phyloP scores from a whole-genome alignment of 1,284 basidiomycete species.

The Coniophora puteana region DNA sequence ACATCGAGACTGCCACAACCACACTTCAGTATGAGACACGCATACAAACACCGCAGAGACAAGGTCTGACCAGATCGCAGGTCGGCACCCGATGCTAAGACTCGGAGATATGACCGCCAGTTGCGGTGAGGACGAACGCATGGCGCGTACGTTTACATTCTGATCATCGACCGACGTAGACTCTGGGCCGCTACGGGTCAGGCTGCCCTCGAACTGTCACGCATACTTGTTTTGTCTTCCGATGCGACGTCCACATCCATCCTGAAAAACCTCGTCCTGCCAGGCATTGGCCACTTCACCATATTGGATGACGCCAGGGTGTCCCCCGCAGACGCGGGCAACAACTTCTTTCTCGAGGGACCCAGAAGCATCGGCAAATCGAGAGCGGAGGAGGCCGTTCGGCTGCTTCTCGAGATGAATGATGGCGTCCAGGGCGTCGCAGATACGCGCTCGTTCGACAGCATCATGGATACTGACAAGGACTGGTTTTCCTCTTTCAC shows the following conservation, averaged over 20 bases:
- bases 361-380: slow-evolving; percentile 73
- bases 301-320: slow-evolving; percentile 71
- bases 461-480: slow-evolving; percentile 54
- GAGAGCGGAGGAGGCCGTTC: slow-evolving; percentile 79
- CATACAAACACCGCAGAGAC: background rate
- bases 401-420: slow-evolving; percentile 84
- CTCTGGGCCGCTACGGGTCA: slow-evolving; percentile 96
- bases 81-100: slow-evolving; percentile 74
- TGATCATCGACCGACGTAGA: slow-evolving; percentile 35
- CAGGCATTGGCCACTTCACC: slow-evolving; percentile 90
- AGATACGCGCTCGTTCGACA: slow-evolving; percentile 52
- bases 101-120: slow-evolving; percentile 89
- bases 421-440: slow-evolving; percentile 77
- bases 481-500: slow-evolving; percentile 60
- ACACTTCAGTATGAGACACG: slow-evolving; percentile 38
- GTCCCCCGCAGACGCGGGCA: slow-evolving; percentile 78
- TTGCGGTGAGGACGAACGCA: slow-evolving; percentile 82
- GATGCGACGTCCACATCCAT: slow-evolving; percentile 82
- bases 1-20: slow-evolving; percentile 49
- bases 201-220: slow-evolving; percentile 82
- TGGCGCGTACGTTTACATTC: background rate
- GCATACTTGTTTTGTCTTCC: slow-evolving; percentile 78
- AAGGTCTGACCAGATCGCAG: slow-evolving; percentile 22
- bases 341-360: slow-evolving; percentile 94
- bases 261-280: slow-evolving; percentile 94